Conservation (phyloP, 495 filamentous ascomycete species). For the Aspergillus bridgeri region DNA sequence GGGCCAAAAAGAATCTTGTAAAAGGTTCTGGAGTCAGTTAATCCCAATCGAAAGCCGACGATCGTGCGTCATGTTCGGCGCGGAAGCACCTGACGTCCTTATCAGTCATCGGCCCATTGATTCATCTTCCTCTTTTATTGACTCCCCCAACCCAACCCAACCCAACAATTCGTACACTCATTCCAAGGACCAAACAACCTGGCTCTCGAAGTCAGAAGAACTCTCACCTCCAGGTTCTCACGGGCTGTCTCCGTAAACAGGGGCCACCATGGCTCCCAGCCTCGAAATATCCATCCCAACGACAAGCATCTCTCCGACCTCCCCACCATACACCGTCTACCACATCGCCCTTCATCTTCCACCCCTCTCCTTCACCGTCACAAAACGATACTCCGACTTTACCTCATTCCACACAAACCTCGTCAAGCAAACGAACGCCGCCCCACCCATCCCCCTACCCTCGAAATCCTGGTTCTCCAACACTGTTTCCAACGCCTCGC, state of each 20-base stretch:
- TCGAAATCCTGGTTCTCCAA: conserved; percentile 82
- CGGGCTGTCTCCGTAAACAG: too few relatives aligned
- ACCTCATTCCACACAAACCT: conserved; percentile 67
- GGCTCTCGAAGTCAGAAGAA: too few relatives aligned
- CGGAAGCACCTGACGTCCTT: too few relatives aligned
- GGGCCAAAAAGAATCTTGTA: background rate
- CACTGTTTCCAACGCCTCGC: conserved; percentile 68
- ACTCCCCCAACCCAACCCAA: too few relatives aligned
- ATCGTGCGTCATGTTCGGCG: too few relatives aligned
- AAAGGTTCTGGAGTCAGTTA: too few relatives aligned
- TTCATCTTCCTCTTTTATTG: too few relatives aligned
- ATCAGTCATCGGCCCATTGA: too few relatives aligned
- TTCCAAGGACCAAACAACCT: too few relatives aligned
- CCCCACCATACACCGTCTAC: conserved; percentile 85
- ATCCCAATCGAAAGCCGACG: too few relatives aligned
- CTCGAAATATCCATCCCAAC: conserved; percentile 80
- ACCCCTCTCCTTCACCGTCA: conserved; percentile 78
- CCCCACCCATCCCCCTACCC: conserved; percentile 67
- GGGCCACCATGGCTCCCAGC: conserved; percentile 75
- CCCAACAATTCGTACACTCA: too few relatives aligned
- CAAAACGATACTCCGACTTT: conserved; percentile 96
- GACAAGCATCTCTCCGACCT: conserved; percentile 57
- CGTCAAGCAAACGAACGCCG: conserved; percentile 54
- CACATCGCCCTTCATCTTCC: conserved; percentile 86
- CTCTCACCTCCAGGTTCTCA: too few relatives aligned